Percentiles rank a stretch among this genome's conserved stretches.
phyloP scores from a whole-genome alignment of 2,329 filamentous ascomycete species.

The Nakataea oryzae region DNA sequence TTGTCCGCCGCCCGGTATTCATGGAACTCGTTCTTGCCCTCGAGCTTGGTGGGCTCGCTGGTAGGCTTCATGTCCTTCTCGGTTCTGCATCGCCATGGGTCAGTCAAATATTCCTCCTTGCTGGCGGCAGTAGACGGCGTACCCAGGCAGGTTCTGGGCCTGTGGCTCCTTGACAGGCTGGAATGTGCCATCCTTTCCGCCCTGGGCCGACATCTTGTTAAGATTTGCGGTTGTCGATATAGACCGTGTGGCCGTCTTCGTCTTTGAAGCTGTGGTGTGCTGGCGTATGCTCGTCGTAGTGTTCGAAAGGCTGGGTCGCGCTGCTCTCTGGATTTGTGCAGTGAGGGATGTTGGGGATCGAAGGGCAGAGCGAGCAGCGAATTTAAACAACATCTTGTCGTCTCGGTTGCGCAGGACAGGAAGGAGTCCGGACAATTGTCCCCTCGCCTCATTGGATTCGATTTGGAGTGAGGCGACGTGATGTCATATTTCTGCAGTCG shows the following conservation, averaged over 20 bases:
- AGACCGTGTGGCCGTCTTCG: too few relatives aligned
- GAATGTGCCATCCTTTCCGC: conserved; percentile 18
- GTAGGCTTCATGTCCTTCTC: conserved; percentile 27
- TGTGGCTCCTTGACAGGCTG: conserved; percentile 22
- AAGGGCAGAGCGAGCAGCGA: neutral
- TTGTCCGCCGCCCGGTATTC: conserved; percentile 35
- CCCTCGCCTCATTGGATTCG: neutral
- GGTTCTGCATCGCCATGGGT: conserved; percentile 10
- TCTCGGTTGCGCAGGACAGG: neutral
- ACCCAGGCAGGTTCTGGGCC: conserved; percentile 26
- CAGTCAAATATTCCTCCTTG: neutral
- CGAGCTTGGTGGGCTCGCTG: conserved; percentile 27
- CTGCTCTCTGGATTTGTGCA: neutral
- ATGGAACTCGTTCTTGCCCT: conserved; percentile 23
- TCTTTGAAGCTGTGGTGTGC: too few relatives aligned
- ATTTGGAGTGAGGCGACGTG: neutral
- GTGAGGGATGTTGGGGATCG: neutral
- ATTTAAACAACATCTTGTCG: neutral
- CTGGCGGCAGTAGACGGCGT: neutral
- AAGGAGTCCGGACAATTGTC: too few relatives aligned
- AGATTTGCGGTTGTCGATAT: neutral
- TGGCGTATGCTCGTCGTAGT: neutral
- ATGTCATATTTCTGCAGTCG: neutral
- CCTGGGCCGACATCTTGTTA: conserved; percentile 3
- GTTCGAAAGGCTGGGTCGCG: too few relatives aligned